Base-by-base conservation (phyloP, 1,284 basidiomycete species). In the Wolfiporia cocos region DNA sequence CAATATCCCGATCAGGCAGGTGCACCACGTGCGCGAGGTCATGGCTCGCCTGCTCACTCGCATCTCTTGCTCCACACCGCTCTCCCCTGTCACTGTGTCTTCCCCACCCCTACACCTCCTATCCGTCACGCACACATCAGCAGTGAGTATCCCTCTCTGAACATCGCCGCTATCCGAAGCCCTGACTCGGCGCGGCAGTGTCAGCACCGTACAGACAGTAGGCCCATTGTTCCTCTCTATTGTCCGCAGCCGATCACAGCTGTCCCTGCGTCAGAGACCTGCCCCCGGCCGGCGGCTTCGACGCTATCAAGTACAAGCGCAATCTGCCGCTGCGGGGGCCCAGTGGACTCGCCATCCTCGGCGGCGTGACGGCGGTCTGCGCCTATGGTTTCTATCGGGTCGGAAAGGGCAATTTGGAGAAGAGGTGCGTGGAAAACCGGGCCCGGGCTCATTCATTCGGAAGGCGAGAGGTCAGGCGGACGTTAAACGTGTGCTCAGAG, bases 241-340 rank as follows among this genome's bases (percentile, higher is more conserved):
- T 30, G 49, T 47, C 41, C 38, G 34, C 2, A 20, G n/a, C n/a
- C n/a, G n/a, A n/a, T n/a, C n/a, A n/a, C n/a, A n/a, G n/a, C n/a
- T n/a, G n/a, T n/a, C n/a, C n/a, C n/a, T n/a, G n/a, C n/a, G n/a
- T n/a, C 61, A 98, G 95, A 69, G 95, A 99, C 63, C 88, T 99
- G 81, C 94, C 94, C 56, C 94, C 95, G 34, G 58, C 81, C 36
- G 94, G 92, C 51, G 95, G 95, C 4, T 99, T 96, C 69, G 91
- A 90, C 62, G 69, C 86, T 34, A 72, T 99, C 71, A 87, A 87
- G 66, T 99, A 97, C 79, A 95, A 94, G 69, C 87, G 95, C 50
- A 95, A 95, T 68, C 77, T 99, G 47, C 94, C 96, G 38, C 74
- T 91, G 60, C 82, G 89, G 54, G 96, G 96, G 7, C 93, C 93